These are phyloP conservation scores for Candida argentea DNA, from an alignment of 805 yeast species.

Conservation along the genomic window DNA sequence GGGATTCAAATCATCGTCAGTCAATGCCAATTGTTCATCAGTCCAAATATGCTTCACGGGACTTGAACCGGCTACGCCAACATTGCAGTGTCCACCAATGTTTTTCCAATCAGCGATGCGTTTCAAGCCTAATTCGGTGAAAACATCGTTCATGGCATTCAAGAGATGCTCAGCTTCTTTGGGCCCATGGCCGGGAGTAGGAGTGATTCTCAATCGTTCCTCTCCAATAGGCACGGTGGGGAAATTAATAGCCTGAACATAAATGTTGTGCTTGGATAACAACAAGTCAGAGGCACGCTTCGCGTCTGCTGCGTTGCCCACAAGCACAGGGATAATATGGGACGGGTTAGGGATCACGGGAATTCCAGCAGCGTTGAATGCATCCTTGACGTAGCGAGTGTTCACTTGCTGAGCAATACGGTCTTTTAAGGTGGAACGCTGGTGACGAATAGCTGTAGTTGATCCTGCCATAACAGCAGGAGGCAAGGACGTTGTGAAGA, in stretches of 20 bases:
- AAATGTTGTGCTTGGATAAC: constrained; percentile 74
- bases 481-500: constrained; percentile 92
- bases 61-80: constrained; percentile 47
- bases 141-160: constrained; percentile 71
- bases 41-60: constrained; percentile 77
- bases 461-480: constrained; percentile 98
- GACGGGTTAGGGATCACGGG: constrained; percentile 98
- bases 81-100: constrained; percentile 86
- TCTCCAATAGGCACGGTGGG: constrained; percentile 96
- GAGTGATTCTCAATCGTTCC: constrained; percentile 95
- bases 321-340: constrained; percentile 90
- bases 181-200: constrained; percentile 91
- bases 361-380: constrained; percentile 60
- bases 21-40: constrained; percentile 58
- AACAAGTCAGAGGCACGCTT: constrained; percentile 85
- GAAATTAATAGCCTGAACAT: constrained; percentile 97
- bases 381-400: constrained; percentile 75
- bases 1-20: constrained; percentile 52
- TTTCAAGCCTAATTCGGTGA: constrained; percentile 62
- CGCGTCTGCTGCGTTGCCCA: constrained; percentile 91
- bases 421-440: constrained; percentile 64
- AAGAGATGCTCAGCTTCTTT: constrained; percentile 69
- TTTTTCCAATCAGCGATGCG: constrained; percentile 69
- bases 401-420: constrained; percentile 78
- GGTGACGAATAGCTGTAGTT: constrained; percentile 75